Percentiles rank a stretch among this genome's conserved stretches.
phyloP scores from a whole-genome alignment of 2,329 filamentous ascomycete genomes.

The Aureobasidium musti region DNA sequence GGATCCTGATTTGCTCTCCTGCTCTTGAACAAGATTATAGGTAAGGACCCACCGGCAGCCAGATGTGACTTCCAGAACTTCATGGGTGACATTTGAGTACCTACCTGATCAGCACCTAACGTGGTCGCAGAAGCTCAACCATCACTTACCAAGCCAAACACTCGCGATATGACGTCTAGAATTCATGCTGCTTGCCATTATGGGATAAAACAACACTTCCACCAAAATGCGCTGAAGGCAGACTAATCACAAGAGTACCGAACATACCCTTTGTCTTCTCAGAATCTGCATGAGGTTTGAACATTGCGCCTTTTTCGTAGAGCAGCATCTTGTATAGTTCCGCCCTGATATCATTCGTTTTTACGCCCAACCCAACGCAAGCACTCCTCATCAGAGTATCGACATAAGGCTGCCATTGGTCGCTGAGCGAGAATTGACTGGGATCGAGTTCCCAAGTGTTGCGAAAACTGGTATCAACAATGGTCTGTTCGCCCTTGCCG shows the following conservation, averaged over 20 bases:
- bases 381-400: constrained; percentile 31
- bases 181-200: constrained; percentile 31
- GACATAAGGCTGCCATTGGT: constrained; percentile 35
- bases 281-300: constrained; percentile 34
- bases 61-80: constrained; percentile 47
- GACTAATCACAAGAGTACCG: constrained; percentile 34
- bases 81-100: constrained; percentile 58
- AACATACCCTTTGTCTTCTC: constrained; percentile 35
- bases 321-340: constrained; percentile 35
- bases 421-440: constrained; percentile 31
- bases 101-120: constrained; percentile 35
- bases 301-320: constrained; percentile 35
- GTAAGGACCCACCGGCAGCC: constrained; percentile 56
- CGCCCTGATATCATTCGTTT: constrained; percentile 26
- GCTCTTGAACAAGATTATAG: constrained; percentile 53
- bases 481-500: constrained; percentile 39
- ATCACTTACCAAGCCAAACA: constrained; percentile 40
- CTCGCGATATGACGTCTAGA: constrained; percentile 40
- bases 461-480: constrained; percentile 38
- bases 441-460: constrained; percentile 42
- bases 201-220: constrained; percentile 32
- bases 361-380: constrained; percentile 31
- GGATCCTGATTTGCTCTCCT: not conserved
- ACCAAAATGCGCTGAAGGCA: constrained; percentile 34
- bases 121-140: constrained; percentile 23